Evolutionary conservation across 169 alveolate species (phyloP), one percentile per base, ranked within the genome.

Genomic region (Miamiensis avidus): DNA sequence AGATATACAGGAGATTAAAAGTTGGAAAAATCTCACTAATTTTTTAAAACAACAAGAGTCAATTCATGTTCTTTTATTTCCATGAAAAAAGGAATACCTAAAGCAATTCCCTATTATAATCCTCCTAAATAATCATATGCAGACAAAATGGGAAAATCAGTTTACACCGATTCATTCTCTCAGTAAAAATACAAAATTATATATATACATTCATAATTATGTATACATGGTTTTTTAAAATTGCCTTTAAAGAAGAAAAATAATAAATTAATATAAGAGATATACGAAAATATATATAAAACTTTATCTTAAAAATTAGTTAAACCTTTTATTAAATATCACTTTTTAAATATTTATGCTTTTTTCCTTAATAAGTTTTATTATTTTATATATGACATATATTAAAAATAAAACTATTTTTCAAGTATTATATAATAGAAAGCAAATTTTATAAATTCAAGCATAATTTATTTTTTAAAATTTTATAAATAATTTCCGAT

Each of bases 21-120:
- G 77, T 74, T 33, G 31, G 81, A 85, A 65, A 85, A 85, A 74
- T 85, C 90, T 6, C 82, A 85, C 27, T 82, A 75, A 26, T 85
- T 85, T 64, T 85, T 85, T 78, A 85, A 81, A 79, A 69, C 74
- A 16, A 85, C 90, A 65, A 78, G 86, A 79, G 90, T 85, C 27
- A 65, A 74, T 49, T 79, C 86, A 34, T 85, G 90, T 30, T 85
- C 90, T 29, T 85, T 79, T 85, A 83, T 85, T 65, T 31, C 82
- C 30, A 34, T 85, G 82, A 85, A 85, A 74, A 27, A 72, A 31
- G 90, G 90, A 0, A 69, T 77, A 29, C 31, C 29, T n/a, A 31
- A 81, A 83, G 90, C 90, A 49, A 78, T 85, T 64, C 90, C 90
- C 25, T 85, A 78, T n/a, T 85, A 85, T 85, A 82, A 81, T 72